These are phyloP conservation scores for Epichloe sp. DNA, from an alignment of 2,329 filamentous ascomycete species.

Conservation along the genomic window DNA sequence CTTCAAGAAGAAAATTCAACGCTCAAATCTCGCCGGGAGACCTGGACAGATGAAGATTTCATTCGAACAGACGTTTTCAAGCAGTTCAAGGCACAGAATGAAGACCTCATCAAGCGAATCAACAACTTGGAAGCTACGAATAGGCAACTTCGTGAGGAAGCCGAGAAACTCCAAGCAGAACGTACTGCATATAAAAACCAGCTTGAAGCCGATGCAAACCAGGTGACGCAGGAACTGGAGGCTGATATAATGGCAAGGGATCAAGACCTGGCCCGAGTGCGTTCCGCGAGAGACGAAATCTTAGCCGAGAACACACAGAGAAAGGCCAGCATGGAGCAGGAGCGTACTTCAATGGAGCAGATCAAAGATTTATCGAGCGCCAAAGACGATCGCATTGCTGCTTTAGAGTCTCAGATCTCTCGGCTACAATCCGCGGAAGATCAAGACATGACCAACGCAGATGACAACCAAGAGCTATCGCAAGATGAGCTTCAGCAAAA, in stretches of 20 bases:
- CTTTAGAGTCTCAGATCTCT: constrained; percentile 71
- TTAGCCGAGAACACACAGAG: constrained; percentile 68
- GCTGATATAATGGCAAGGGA: constrained; percentile 70
- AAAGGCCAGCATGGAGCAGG: constrained; percentile 67
- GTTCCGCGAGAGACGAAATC: constrained; percentile 74
- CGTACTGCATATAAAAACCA: constrained; percentile 69
- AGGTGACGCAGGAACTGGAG: constrained; percentile 63
- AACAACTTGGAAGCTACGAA: constrained; percentile 88
- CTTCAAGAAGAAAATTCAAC: constrained; percentile 69
- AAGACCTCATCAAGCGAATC: constrained; percentile 82
- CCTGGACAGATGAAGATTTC: constrained; percentile 83
- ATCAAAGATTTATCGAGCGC: constrained; percentile 69
- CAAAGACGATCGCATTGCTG: constrained; percentile 65
- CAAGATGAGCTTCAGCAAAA: constrained; percentile 61
- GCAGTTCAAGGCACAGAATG: constrained; percentile 75
- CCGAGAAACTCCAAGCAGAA: constrained; percentile 74
- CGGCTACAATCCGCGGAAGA: constrained; percentile 45
- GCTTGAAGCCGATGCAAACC: constrained; percentile 68
- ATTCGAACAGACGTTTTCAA: constrained; percentile 89
- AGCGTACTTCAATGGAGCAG: constrained; percentile 55
- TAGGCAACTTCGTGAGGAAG: constrained; percentile 69
- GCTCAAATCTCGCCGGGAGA: constrained; percentile 53
- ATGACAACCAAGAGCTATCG: constrained; percentile 43
- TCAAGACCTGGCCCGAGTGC: constrained; percentile 72
- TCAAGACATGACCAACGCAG: constrained; percentile 29